Evolutionary conservation across 164 flowering plant species (phyloP), one percentile per base, ranked within the genome.

Genomic region (Chimonanthus praecox): DNA sequence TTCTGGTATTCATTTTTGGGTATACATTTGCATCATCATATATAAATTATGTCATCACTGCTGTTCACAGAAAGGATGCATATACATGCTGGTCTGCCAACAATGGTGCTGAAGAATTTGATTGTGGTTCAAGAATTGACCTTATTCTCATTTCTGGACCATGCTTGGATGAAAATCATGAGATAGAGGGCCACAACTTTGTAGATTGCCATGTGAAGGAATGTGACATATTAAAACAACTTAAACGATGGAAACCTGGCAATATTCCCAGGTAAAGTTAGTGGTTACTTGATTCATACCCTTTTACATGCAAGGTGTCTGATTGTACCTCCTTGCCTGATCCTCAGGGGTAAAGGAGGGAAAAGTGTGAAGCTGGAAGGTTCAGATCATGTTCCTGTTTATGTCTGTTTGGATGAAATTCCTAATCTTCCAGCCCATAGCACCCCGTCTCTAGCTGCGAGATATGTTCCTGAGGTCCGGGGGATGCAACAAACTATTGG

Each of bases 341-440:
- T 68, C 58, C 80, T 88, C 81, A 94, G 97, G 86, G 87, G 94
- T 95, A 92, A 88, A 74, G 95, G 90, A 77, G 97, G 89, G 64
- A 84, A 78, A 85, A 82, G 78, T 68, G 71, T 78, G 49, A 93
- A 88, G 78, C 74, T 92, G 73, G 96, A 95, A 84, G 99, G 99
- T 64, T 95, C 99, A 64, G 98, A 95, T 83, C 99, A 95, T 83
- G 97, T 78, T 75, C 99, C 99, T 68, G 99, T 95, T 69, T 93
- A 48, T 81, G 69, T 83, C 70, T 83, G 80, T 75, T 80, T 95
- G 54, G 74, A 7, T n/a, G 91, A 84, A 47, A 83, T 95, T n/a
- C 87, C 95, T 73, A 84, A 79, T 75, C 69, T 87, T 69, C 74
- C 78, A 7, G 65, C 73, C 67, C 99, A 95, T 78, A 87, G 75